These are phyloP conservation scores for Phoenix roebelenii DNA, from an alignment of 176 grass and related monocot genomes.

Conservation along the genomic window DNA sequence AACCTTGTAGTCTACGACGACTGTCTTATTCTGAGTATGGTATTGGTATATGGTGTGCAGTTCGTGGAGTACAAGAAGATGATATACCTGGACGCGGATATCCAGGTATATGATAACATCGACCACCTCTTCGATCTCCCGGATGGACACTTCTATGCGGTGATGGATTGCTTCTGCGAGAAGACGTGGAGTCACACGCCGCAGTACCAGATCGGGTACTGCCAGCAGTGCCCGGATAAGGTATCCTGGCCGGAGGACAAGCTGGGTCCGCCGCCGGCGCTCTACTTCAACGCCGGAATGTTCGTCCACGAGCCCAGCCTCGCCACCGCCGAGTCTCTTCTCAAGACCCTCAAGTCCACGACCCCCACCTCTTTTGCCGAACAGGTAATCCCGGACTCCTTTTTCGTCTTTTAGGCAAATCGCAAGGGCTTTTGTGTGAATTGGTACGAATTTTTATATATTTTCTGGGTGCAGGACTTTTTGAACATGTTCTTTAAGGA, in stretches of 20 bases:
- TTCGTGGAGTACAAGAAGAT: constrained; percentile 76
- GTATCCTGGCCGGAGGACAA: constrained; percentile 39
- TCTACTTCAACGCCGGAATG: constrained; percentile 91
- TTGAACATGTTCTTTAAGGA: constrained; percentile 75
- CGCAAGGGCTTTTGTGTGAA: no score
- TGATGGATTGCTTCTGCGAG: constrained; percentile 91
- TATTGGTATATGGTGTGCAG: constrained; percentile 10
- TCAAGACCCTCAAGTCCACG: constrained; percentile 28
- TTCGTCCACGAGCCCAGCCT: constrained; percentile 61
- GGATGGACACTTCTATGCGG: constrained; percentile 39
- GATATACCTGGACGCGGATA: constrained; percentile 72
- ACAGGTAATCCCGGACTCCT: constrained; percentile 16
- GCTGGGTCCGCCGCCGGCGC: constrained; percentile 37
- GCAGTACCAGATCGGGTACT: constrained; percentile 66
- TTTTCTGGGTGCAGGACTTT: constrained; percentile 43
- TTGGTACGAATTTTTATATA: no score
- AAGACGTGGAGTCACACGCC: constrained; percentile 81
- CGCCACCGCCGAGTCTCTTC: constrained; percentile 26
- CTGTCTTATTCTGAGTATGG: neutral
- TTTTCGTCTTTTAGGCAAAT: no score
- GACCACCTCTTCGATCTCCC: constrained; percentile 57
- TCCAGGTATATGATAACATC: constrained; percentile 60
- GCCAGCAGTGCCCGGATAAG: constrained; percentile 50
- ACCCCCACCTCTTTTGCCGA: constrained; percentile 61
- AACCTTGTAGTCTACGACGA: no score